Base-by-base conservation (phyloP, 139 green algal genomes). In the Nannochloris sp. region DNA sequence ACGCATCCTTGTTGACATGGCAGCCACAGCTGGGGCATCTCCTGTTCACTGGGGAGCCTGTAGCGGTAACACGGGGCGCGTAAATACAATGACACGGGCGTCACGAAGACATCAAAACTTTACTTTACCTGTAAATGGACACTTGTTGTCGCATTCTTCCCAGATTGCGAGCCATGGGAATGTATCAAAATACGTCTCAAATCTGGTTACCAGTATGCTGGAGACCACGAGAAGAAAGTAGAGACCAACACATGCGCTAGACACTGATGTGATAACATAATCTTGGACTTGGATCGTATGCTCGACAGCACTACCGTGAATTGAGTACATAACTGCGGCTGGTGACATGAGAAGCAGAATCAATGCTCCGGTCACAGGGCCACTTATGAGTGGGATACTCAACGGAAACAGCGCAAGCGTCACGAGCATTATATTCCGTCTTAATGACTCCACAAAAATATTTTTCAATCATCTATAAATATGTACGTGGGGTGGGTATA, bases 111-210 rank as follows among this genome's bases (percentile, higher is more conserved):
- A 37, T 29, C 50, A 31, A 3, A 2, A 17, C 12, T 6, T 37
- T 23, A 64, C 29, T 28, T 28, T 2, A 70, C 70, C 70, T 62
- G 71, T 77, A 70, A 78, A 78, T 16, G 71, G 71, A 51, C 71
- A 78, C 51, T 57, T 56, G 1, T 62, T 66, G 13, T 37, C 44
- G 44, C 3, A 25, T 8, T 17, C 36, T 26, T 5, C 14, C 28
- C 29, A 63, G 45, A 26, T 51, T 53, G 9, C 37, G 0, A 71
- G 69, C 69, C 69, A 76, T 14, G 69, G 69, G 6, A 69, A 53
- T 3, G 33, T 53, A n/a, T 13, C 31, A 28, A 71, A 76, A 49
- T 46, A 76, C 1, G 46, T 44, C 56, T 76, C 69, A 10, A 76
- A 13, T 20, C 69, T 62, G 28, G 6, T 30, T 31, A 25, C 71